These are phyloP conservation scores for Diaporthe capsici DNA, from an alignment of 2,329 filamentous ascomycete species.

Conservation along the genomic window DNA sequence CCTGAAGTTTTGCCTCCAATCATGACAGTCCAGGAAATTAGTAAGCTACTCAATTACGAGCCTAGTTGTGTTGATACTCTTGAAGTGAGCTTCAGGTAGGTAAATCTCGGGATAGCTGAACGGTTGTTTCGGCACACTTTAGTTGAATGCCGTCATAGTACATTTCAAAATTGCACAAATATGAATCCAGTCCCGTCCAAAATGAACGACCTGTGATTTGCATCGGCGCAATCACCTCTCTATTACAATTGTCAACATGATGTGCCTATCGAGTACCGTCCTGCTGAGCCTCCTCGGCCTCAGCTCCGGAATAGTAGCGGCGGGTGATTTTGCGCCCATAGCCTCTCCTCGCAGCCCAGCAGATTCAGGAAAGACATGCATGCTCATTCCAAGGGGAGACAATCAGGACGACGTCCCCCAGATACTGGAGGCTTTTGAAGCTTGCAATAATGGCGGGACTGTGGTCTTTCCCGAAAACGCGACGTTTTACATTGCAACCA, in stretches of 20 bases:
- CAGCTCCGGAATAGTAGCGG: constrained; percentile 1
- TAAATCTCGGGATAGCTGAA: background rate
- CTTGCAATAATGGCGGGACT: constrained; percentile 49
- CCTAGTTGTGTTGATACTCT: background rate
- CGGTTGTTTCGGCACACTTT: background rate
- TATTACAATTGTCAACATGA: constrained; percentile 10
- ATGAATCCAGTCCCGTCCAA: background rate
- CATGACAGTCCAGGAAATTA: background rate
- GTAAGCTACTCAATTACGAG: background rate
- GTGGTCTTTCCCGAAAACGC: constrained; percentile 65
- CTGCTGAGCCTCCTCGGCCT: constrained; percentile 34
- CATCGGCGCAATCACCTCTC: background rate
- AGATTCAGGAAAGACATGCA: constrained; percentile 44
- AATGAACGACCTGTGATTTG: background rate
- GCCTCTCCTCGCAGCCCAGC: constrained; percentile 39
- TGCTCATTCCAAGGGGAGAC: constrained; percentile 43
- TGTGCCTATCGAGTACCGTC: background rate
- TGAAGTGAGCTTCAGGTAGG: background rate
- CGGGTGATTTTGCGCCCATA: constrained; percentile 7
- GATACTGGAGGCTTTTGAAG: constrained; percentile 47
- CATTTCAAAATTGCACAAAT: background rate
- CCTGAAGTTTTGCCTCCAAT: constrained; percentile 40
- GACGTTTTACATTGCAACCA: constrained; percentile 64
- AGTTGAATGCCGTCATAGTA: constrained; percentile 16
- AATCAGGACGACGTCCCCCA: constrained; percentile 46